Percentiles rank a stretch among this genome's conserved stretches.
phyloP scores from a whole-genome alignment of 2,329 filamentous ascomycete species.

The Akanthomyces muscarius region DNA sequence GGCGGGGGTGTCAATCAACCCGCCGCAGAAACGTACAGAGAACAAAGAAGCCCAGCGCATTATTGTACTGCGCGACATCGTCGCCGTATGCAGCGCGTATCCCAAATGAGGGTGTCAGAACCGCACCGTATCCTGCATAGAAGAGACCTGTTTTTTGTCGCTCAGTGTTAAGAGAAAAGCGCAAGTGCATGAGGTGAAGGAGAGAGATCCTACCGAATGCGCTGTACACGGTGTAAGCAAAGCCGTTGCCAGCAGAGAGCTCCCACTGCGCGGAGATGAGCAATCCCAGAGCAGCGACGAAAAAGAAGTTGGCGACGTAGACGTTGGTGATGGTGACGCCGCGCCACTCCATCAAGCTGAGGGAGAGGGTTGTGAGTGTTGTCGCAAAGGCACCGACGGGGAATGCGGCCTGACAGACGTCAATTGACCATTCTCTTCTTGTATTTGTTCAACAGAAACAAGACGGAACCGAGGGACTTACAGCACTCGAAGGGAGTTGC shows the following conservation, averaged over 20 bases:
- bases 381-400: slow-evolving; percentile 52
- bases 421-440: neutral
- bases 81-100: slow-evolving; percentile 25
- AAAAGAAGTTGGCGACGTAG: slow-evolving; percentile 53
- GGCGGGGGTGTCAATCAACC: neutral
- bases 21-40: slow-evolving; percentile 20
- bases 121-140: slow-evolving; percentile 26
- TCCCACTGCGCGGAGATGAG: slow-evolving; percentile 55
- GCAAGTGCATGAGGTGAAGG: neutral
- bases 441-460: no score
- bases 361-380: slow-evolving; percentile 49
- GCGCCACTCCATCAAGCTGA: slow-evolving; percentile 53
- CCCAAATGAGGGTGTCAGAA: slow-evolving; percentile 26
- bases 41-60: slow-evolving; percentile 27
- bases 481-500: neutral
- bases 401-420: slow-evolving; percentile 38
- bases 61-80: slow-evolving; percentile 24
- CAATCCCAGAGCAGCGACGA: slow-evolving; percentile 45
- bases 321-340: slow-evolving; percentile 47
- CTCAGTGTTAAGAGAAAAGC: neutral
- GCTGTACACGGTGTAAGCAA: slow-evolving; percentile 50
- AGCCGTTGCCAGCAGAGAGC: slow-evolving; percentile 47
- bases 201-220: slow-evolving; percentile 41
- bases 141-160: slow-evolving; percentile 21
- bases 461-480: neutral